Conservation (phyloP, 495 filamentous ascomycete genomes). For the Aspergillus bertholletiae region DNA sequence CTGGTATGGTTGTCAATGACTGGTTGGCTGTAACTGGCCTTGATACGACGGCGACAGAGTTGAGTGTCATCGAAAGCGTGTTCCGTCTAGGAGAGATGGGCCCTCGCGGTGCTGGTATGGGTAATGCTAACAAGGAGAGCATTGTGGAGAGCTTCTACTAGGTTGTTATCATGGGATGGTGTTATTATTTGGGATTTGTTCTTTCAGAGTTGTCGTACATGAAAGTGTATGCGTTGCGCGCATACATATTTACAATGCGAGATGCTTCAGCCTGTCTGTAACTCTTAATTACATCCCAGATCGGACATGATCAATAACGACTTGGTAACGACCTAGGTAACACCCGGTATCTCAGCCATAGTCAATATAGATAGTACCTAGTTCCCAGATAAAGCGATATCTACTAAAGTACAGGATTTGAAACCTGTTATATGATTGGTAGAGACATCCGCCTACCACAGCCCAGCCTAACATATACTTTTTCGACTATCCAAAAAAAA, state of each 20-base stretch:
- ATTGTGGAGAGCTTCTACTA: conserved; percentile 99
- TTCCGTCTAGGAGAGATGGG: conserved; percentile 82
- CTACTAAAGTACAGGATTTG: no score
- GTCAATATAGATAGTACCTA: not conserved
- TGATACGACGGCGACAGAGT: conserved; percentile 94
- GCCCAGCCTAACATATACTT: no score
- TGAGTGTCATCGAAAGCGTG: conserved; percentile 93
- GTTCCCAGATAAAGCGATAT: not conserved
- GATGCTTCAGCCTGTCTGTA: not conserved
- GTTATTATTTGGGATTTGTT: not conserved
- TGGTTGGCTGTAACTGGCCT: conserved; percentile 97
- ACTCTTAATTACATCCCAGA: not conserved
- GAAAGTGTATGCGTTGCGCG: not conserved
- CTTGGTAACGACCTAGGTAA: not conserved
- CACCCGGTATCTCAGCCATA: not conserved
- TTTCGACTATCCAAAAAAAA: no score
- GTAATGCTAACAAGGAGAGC: conserved; percentile 83
- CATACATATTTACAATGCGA: not conserved
- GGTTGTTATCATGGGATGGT: conserved; percentile 14
- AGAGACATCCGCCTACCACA: not conserved
- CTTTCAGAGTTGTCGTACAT: not conserved
- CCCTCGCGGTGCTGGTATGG: conserved; percentile 54
- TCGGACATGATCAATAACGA: not conserved
- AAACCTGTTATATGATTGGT: not conserved
- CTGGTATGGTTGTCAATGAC: conserved; percentile 98